Base-by-base conservation (phyloP, 495 filamentous ascomycete genomes). In the Talaromyces borbonicus region DNA sequence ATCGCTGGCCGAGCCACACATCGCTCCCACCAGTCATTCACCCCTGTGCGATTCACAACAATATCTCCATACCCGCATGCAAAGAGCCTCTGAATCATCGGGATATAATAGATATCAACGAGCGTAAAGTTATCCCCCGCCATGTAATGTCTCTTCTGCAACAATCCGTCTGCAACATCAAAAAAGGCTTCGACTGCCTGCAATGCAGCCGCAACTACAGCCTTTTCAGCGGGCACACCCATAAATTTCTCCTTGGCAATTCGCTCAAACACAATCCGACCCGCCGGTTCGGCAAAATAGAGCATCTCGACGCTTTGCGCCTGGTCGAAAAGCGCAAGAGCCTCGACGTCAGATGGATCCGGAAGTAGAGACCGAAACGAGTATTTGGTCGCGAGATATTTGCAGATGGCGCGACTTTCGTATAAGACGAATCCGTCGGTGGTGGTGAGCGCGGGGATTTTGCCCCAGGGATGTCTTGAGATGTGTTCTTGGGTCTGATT, bases 321-420 rank as follows among this genome's bases (percentile, higher is more conserved):
- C 52, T 69, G 62, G 45, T 69, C 64, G 51, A 69, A 66, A 44
- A 65, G 56, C 46, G 66, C 66, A 32, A 48, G 39, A 48, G 62
- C 62, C 53, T 69, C 56, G 55, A 65, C 33, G 56, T 66, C 64
- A 14, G 61, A 59, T n/a, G n/a, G n/a, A 48, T 52, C 52, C n/a
- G 57, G 35, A 40, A 64, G 64, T 40, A 67, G 50, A 51, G 66
- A 59, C 47, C 58, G 54, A 29, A 59, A 55, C 16, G 54, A 55
- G 63, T 67, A 67, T 49, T 64, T 67, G 24, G 35, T 57, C 44
- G 65, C 60, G 56, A 69, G 65, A 56, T 68, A 67, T 54, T 61
- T 65, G 61, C 65, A 69, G 57, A 69, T 67, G 46, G 65, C 61
- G 43, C 65, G 66, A 53, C 62, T 66, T 52, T 68, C 65, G 60